These are phyloP conservation scores for Hericium alpestre DNA, from an alignment of 768 basidiomycete species.

Conservation along the genomic window DNA sequence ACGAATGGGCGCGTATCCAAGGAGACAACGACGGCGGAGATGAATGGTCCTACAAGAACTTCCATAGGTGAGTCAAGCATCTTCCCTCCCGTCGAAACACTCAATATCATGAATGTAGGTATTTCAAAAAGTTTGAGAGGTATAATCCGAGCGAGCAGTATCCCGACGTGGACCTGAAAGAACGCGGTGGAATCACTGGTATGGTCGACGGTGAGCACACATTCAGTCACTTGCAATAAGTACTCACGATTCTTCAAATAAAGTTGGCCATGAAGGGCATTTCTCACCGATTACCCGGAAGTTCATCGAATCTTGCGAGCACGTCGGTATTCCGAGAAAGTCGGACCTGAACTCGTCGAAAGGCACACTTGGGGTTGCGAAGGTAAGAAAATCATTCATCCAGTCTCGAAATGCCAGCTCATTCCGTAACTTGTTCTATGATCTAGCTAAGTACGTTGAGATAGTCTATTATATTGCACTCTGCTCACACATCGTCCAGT, in stretches of 20 bases:
- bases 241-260: background rate
- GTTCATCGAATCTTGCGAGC: constrained; percentile 46
- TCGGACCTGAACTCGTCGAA: constrained; percentile 46
- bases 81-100: no score
- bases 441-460: constrained; percentile 20
- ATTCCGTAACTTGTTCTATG: background rate
- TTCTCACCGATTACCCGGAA: constrained; percentile 33
- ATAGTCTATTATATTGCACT: background rate
- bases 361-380: constrained; percentile 52
- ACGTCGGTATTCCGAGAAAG: constrained; percentile 39
- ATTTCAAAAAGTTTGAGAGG: constrained; percentile 59
- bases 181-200: constrained; percentile 38
- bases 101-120: constrained; percentile 27
- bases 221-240: background rate
- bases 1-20: constrained; percentile 48
- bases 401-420: background rate
- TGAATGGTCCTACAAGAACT: constrained; percentile 49
- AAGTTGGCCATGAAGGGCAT: constrained; percentile 45
- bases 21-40: constrained; percentile 30
- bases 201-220: constrained; percentile 33
- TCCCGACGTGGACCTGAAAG: constrained; percentile 33
- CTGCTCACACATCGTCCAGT: constrained; percentile 29
- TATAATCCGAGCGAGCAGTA: constrained; percentile 40
- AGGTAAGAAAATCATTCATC: constrained; percentile 27
- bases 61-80: constrained; percentile 31